These are phyloP conservation scores for Penicillium steckii DNA, from an alignment of 495 filamentous ascomycete genomes.

Conservation along the genomic window DNA sequence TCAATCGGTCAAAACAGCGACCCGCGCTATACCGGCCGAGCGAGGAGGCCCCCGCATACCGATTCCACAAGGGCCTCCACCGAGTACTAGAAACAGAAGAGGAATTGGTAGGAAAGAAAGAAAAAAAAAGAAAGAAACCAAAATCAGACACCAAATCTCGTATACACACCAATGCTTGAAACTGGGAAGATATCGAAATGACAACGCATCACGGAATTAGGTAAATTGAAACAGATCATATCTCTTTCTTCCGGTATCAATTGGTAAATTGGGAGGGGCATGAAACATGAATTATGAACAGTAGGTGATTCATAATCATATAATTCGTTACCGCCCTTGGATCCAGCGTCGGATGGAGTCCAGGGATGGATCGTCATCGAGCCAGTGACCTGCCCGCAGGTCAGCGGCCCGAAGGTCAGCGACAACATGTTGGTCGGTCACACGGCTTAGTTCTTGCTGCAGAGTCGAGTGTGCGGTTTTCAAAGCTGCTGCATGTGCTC, in stretches of 20 bases:
- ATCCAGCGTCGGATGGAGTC: constrained; percentile 46
- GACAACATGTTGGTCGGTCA: constrained; percentile 67
- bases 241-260: neutral
- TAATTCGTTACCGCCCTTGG: constrained; percentile 25
- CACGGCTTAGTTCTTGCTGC: constrained; percentile 62
- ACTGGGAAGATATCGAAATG: neutral
- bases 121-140: neutral
- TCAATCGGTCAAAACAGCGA: constrained; percentile 12
- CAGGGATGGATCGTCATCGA: constrained; percentile 65
- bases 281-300: neutral
- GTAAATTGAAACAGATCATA: neutral
- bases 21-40: constrained; percentile 21
- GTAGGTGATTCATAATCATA: constrained; percentile 1
- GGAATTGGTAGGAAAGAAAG: neutral
- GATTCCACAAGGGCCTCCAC: constrained; percentile 8
- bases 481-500: constrained; percentile 57
- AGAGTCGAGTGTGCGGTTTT: constrained; percentile 54
- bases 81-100: constrained; percentile 5
- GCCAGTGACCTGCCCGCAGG: constrained; percentile 68
- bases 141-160: neutral
- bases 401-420: constrained; percentile 64
- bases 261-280: neutral
- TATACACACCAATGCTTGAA: neutral
- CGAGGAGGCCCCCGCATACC: neutral
- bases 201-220: neutral